Evolutionary conservation across 2,329 filamentous ascomycete species (phyloP).

Genomic region (Fusarium papillatum): DNA sequence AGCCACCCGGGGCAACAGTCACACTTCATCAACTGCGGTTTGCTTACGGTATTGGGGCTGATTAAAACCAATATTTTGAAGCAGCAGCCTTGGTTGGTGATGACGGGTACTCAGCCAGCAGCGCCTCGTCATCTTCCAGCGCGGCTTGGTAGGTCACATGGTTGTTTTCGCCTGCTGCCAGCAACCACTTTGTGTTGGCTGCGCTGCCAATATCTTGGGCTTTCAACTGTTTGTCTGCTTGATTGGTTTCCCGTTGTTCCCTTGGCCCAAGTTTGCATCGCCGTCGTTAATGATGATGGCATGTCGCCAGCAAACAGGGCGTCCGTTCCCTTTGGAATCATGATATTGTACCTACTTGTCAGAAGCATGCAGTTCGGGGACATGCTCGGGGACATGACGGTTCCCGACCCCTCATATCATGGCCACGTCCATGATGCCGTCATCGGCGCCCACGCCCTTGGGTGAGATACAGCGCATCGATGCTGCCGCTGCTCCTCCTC

Average conservation of each 20-base stretch:
- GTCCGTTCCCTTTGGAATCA: conserved; percentile 10
- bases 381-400: neutral
- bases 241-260: neutral
- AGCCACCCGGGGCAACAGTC: conserved; percentile 9
- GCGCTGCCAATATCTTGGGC: neutral
- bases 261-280: neutral
- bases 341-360: neutral
- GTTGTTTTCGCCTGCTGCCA: conserved; percentile 6
- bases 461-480: neutral
- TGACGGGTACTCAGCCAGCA: conserved; percentile 27
- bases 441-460: conserved; percentile 19
- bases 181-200: neutral
- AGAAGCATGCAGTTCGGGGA: neutral
- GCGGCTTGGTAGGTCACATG: conserved; percentile 18
- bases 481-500: neutral
- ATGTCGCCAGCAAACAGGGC: conserved; percentile 10
- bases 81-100: conserved; percentile 3
- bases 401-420: conserved; percentile 3
- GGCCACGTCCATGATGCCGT: conserved; percentile 14
- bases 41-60: conserved; percentile 16
- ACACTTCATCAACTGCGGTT: conserved; percentile 9
- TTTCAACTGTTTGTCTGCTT: neutral
- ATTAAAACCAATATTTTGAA: neutral
- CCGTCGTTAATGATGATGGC: neutral
- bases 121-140: conserved; percentile 32